Evolutionary conservation across 1,284 basidiomycete species (phyloP).

Genomic region (Cutaneotrichosporon sp.): DNA sequence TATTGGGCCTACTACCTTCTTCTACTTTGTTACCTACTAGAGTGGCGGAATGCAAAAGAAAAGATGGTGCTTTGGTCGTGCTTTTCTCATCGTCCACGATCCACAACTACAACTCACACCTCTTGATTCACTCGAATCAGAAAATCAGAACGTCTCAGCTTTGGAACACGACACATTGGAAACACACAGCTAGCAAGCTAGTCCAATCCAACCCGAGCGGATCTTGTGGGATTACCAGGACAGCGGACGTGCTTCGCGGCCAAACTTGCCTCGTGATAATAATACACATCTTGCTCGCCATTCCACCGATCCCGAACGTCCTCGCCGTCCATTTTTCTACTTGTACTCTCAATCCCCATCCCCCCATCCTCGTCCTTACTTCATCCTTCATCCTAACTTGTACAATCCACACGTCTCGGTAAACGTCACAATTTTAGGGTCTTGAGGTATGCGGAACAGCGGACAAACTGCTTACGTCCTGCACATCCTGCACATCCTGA

Average conservation of each 20-base stretch:
- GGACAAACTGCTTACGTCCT: slow-evolving; percentile 4
- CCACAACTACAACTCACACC: not conserved
- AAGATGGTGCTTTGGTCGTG: not conserved
- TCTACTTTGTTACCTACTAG: too few species aligned
- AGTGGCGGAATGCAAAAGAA: not conserved
- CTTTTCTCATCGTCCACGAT: not conserved
- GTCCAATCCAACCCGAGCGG: not conserved
- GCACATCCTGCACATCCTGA: not conserved
- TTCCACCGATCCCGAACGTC: not conserved
- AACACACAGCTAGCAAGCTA: not conserved
- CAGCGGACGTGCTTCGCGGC: not conserved
- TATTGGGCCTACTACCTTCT: too few species aligned
- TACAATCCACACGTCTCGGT: not conserved
- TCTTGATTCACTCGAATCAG: too few species aligned
- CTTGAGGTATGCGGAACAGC: not conserved
- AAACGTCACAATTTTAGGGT: not conserved
- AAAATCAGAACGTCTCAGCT: not conserved
- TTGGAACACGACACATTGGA: not conserved
- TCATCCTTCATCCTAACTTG: not conserved
- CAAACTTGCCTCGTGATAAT: not conserved
- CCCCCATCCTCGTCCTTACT: not conserved
- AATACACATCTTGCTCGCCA: not conserved
- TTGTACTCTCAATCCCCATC: not conserved
- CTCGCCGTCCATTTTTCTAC: not conserved
- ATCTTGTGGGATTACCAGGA: not conserved